These are phyloP conservation scores for Skeletonema tropicum DNA, from an alignment of 108 stramenopile genomes.

Conservation along the genomic window DNA sequence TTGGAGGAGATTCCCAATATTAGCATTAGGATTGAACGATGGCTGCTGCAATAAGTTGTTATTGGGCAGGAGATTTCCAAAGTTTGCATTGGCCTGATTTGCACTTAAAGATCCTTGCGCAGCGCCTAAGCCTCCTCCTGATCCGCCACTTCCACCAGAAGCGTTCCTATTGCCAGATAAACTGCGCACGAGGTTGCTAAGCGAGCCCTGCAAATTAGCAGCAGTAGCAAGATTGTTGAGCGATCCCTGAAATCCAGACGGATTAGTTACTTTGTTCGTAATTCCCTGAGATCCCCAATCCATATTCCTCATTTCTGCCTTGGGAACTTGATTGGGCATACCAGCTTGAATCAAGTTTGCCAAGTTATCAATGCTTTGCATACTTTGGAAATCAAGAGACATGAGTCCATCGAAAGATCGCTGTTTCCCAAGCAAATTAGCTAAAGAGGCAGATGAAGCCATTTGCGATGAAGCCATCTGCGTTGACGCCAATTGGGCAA, in stretches of 20 bases:
- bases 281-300: conserved; percentile 30
- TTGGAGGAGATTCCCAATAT: conserved; percentile 19
- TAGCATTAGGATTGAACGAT: background rate
- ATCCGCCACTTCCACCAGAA: background rate
- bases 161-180: conserved; percentile 13
- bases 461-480: conserved; percentile 62
- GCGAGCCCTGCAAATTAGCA: conserved; percentile 28
- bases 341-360: conserved; percentile 78
- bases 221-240: conserved; percentile 11
- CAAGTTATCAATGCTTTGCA: conserved; percentile 88
- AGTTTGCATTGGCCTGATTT: conserved; percentile 55
- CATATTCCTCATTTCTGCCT: conserved; percentile 77
- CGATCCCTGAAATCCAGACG: conserved; percentile 18
- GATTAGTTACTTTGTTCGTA: conserved; percentile 30
- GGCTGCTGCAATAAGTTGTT: background rate
- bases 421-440: conserved; percentile 80
- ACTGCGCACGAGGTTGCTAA: conserved; percentile 12
- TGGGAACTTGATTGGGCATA: conserved; percentile 47
- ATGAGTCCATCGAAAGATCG: conserved; percentile 81
- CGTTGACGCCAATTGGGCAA: conserved; percentile 60
- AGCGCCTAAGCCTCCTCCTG: background rate
- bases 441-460: conserved; percentile 60
- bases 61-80: background rate
- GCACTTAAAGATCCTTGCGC: conserved; percentile 1
- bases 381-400: conserved; percentile 80